phyloP scores from a whole-genome alignment of 345 rosid species.

The Xanthoceras sorbifolium region DNA sequence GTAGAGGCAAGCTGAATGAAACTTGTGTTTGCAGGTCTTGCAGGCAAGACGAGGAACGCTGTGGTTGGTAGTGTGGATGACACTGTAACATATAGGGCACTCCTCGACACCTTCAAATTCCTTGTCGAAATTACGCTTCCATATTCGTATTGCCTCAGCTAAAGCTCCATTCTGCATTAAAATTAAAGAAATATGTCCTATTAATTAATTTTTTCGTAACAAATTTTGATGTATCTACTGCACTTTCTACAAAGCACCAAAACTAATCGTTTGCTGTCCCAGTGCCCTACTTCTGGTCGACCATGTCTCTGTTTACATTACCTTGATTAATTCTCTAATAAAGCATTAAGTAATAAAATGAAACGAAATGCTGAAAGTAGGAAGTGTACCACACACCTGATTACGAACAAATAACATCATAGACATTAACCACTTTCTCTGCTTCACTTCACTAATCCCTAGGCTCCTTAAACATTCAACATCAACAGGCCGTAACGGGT shows the following conservation, averaged over 20 bases:
- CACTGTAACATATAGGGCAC: constrained; percentile 98
- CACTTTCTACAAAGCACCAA: not conserved
- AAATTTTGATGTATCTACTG: not conserved
- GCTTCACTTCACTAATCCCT: constrained; percentile 93
- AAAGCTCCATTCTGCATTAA: constrained; percentile 87
- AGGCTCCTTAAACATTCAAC: constrained; percentile 84
- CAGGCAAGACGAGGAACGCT: constrained; percentile 95
- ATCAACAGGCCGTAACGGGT: constrained; percentile 82
- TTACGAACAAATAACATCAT: constrained; percentile 89
- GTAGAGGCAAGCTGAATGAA: constrained; percentile 85
- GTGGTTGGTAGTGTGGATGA: constrained; percentile 84
- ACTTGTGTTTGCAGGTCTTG: constrained; percentile 94
- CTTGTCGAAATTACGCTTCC: constrained; percentile 94
- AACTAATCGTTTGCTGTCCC: not conserved
- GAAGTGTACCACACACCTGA: constrained; percentile 56
- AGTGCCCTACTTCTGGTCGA: not conserved
- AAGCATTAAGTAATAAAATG: not conserved
- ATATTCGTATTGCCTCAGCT: constrained; percentile 87
- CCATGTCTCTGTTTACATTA: not conserved
- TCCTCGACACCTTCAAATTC: constrained; percentile 98
- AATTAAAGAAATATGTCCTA: constrained; percentile 8
- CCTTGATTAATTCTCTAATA: not conserved
- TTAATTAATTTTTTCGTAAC: not conserved
- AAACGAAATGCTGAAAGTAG: constrained; percentile 11
- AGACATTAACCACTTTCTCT: constrained; percentile 97